Conservation (phyloP, 805 yeast species). For the Debaryomyces hansenii region DNA sequence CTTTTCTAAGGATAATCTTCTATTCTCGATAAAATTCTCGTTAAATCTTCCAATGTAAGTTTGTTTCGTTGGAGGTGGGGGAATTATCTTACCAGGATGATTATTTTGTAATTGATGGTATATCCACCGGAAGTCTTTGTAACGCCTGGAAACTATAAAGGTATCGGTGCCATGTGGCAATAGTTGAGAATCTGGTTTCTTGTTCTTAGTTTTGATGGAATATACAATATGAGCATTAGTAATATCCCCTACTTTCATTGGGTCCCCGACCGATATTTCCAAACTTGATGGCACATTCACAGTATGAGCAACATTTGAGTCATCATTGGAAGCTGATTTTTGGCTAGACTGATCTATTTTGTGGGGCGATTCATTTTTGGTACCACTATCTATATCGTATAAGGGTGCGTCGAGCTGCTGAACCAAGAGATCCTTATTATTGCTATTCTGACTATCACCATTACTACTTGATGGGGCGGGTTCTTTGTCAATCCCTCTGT, state of each 20-base stretch:
- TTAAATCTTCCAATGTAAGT: conserved; percentile 91
- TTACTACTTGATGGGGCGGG: conserved; percentile 16
- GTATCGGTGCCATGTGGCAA: conserved; percentile 33
- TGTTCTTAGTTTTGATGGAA: conserved; percentile 64
- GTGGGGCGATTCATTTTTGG: background rate
- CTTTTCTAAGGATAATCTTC: conserved; percentile 79
- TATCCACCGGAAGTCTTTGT: conserved; percentile 91
- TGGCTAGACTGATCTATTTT: conserved; percentile 2
- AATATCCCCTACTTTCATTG: conserved; percentile 86
- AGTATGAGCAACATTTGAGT: background rate
- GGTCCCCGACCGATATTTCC: conserved; percentile 81
- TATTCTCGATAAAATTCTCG: conserved; percentile 82
- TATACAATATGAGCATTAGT: conserved; percentile 89
- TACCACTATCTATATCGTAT: conserved; percentile 36
- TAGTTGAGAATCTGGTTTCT: conserved; percentile 34
- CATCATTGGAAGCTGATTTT: background rate
- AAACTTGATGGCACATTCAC: conserved; percentile 25
- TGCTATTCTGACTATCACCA: conserved; percentile 18
- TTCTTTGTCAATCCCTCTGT: conserved; percentile 9
- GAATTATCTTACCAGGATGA: conserved; percentile 88
- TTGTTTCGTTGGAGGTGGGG: conserved; percentile 92
- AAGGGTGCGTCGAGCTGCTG: conserved; percentile 56
- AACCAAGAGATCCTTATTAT: conserved; percentile 19
- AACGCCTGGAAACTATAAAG: conserved; percentile 69
- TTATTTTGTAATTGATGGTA: conserved; percentile 82